Evolutionary conservation across 2,329 filamentous ascomycete genomes (phyloP), one percentile per base, ranked within the genome.

Genomic region (Diaporthe longicolla): DNA sequence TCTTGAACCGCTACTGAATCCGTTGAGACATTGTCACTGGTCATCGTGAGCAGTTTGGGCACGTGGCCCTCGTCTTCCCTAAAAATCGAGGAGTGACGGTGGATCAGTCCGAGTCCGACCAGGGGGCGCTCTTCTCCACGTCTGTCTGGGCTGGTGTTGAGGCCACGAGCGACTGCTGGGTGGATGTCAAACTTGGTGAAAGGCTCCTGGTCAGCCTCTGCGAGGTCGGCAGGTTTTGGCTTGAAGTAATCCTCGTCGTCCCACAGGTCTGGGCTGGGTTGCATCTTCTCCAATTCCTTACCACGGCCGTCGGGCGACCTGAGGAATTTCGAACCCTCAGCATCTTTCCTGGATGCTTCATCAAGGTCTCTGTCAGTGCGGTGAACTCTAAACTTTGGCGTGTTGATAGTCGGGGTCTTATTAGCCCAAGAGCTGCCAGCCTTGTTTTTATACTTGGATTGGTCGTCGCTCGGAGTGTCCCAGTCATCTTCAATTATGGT

Each of bases 11-110:
- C 50, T 61, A 72, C 11, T 74, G 77, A 74, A 63, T 78, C 76
- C 58, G 70, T 57, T 15, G 76, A 74, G 13, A 76, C 61, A 70
- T 77, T 78, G 70, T 78, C 76, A 71, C 76, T 78, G 24, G 73
- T 68, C 21, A 78, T 55, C 0, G 79, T 79, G 11, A 83, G 78
- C 35, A 83, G 78, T 72, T 81, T 79, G 0, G 81, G 81, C 1
- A 80, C 78, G 10, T 82, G 80, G 35, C 78, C 79, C n/a, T 80
- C 79, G 6, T 73, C 73, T 21, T 79, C 79, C 55, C 79, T 80
- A 7, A 80, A 77, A 26, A 80, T 78, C 6, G 78, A 79, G 13
- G 78, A 76, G 70, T 80, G 75, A 19, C 75, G 73, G 40, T 74
- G 68, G 59, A 82, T 82, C 61, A 82, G 74, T 10, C 78, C 79